Evolutionary conservation across 495 filamentous ascomycete genomes (phyloP).

Genomic region (Xylaria bambusicola): DNA sequence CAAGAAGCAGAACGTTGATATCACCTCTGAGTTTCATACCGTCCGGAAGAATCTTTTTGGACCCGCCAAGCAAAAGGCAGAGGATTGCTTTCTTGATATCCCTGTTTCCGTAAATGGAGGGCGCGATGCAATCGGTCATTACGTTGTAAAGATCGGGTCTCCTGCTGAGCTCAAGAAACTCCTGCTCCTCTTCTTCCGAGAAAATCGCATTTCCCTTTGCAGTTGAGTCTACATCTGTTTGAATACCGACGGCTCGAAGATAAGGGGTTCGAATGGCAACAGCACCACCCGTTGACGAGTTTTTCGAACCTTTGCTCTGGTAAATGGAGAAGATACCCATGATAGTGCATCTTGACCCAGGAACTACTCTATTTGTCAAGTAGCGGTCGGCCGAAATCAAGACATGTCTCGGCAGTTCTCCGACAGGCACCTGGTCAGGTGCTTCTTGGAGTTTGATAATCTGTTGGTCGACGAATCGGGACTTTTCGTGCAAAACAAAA

Average conservation of each 20-base stretch:
- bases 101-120: constrained; percentile 93
- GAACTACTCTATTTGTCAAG: constrained; percentile 92
- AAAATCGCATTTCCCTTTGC: constrained; percentile 84
- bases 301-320: constrained; percentile 84
- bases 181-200: constrained; percentile 95
- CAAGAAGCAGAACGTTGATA: constrained; percentile 96
- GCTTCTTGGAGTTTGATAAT: constrained; percentile 98
- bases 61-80: constrained; percentile 91
- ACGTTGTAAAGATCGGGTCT: constrained; percentile 88
- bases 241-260: constrained; percentile 90
- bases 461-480: constrained; percentile 95
- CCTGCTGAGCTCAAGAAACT: constrained; percentile 91
- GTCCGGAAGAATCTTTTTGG: constrained; percentile 97
- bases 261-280: constrained; percentile 97
- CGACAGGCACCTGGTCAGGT: constrained; percentile 96
- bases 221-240: constrained; percentile 84
- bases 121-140: constrained; percentile 90
- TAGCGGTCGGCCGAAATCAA: constrained; percentile 94
- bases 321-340: constrained; percentile 99
- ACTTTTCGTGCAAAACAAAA: constrained; percentile 91
- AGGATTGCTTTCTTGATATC: constrained; percentile 99
- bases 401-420: constrained; percentile 93
- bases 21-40: constrained; percentile 98
- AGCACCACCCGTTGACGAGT: constrained; percentile 66
- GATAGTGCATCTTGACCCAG: constrained; percentile 89